Conservation (phyloP, 768 basidiomycete species). For the Xanthoconium stramineum region DNA sequence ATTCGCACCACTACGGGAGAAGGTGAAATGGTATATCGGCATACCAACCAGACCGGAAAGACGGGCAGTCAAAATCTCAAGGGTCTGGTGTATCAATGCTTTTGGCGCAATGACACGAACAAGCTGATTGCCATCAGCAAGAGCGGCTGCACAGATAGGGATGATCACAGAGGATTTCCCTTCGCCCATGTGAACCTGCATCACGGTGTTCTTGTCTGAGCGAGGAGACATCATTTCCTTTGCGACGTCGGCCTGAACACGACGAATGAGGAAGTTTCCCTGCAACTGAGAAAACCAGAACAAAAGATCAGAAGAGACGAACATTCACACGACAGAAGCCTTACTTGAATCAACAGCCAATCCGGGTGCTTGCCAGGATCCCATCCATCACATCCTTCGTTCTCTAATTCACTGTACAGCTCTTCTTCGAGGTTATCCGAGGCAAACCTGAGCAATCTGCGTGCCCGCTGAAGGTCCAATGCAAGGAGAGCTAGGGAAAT, state of each 20-base stretch:
- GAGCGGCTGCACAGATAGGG: neutral
- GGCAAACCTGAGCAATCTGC: neutral
- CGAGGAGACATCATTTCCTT: neutral
- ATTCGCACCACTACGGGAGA: no score
- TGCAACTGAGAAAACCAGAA: neutral
- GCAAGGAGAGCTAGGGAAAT: neutral
- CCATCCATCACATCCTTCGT: neutral
- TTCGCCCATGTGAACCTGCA: neutral
- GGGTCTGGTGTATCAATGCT: neutral
- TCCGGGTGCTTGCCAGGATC: neutral
- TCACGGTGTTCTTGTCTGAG: neutral
- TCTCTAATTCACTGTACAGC: neutral
- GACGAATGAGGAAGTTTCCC: neutral
- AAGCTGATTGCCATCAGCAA: neutral
- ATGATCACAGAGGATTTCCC: neutral
- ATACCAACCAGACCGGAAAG: neutral
- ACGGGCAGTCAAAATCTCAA: neutral
- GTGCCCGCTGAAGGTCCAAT: neutral
- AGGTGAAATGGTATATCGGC: neutral
- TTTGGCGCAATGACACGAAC: neutral
- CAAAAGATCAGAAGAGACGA: no score
- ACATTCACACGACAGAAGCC: neutral
- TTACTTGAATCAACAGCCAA: neutral
- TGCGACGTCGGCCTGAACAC: neutral
- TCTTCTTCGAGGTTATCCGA: neutral